Conservation (phyloP, 208 protist genomes). For the Zelonia costaricensis region DNA sequence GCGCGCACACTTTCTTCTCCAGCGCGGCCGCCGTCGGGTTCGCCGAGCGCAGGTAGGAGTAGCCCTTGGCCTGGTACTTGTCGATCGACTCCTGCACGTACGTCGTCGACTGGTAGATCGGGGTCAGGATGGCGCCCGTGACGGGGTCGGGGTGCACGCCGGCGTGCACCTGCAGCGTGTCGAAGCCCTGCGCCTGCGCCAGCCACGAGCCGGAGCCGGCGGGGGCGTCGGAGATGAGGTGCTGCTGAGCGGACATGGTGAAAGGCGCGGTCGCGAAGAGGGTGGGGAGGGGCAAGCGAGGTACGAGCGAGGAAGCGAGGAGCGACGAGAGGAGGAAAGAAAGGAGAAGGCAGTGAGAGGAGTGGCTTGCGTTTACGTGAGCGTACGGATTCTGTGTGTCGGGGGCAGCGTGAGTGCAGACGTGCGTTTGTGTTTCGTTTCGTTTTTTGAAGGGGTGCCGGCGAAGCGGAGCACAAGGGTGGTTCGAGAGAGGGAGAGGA, state of each 20-base stretch:
- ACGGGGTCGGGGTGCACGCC: conserved; percentile 83
- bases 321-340: conserved; percentile 2
- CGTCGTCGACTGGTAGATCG: conserved; percentile 87
- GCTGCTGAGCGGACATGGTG: conserved; percentile 70
- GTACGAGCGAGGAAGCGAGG: background rate
- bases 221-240: conserved; percentile 68
- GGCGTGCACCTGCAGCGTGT: conserved; percentile 83
- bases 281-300: background rate
- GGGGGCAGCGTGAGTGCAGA: no score
- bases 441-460: no score
- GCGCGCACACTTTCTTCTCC: conserved; percentile 86
- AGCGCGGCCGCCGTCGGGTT: conserved; percentile 95
- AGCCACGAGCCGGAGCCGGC: conserved; percentile 80
- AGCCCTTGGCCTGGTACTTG: conserved; percentile 79
- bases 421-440: no score
- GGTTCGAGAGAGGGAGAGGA: no score
- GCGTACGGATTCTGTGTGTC: no score
- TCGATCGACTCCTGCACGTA: conserved; percentile 92
- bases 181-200: conserved; percentile 65
- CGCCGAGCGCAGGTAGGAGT: conserved; percentile 91
- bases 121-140: conserved; percentile 88
- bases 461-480: no score
- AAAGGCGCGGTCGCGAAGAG: background rate
- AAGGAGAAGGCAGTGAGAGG: no score
- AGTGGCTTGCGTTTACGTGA: no score